Conservation (phyloP, 176 grass and related monocot species). For the Coix lacrymajobi region DNA sequence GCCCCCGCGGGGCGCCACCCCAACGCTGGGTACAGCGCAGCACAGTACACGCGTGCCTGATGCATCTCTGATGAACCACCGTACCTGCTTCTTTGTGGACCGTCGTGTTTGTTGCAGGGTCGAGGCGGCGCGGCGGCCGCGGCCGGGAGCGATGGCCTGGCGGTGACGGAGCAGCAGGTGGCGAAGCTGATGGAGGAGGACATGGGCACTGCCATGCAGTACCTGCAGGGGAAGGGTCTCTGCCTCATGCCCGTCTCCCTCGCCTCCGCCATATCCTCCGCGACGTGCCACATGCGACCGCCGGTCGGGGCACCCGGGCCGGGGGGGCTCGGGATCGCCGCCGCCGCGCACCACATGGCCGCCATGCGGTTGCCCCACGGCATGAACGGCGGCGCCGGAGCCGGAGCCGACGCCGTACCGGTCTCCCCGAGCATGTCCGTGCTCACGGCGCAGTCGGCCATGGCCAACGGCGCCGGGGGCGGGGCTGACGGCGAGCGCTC, state of each 20-base stretch:
- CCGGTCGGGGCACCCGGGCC: not conserved
- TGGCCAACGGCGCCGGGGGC: constrained; percentile 32
- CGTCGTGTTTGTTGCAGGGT: constrained; percentile 24
- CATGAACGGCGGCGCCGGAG: constrained; percentile 10
- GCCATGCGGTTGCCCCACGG: constrained; percentile 9
- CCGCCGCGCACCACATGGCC: constrained; percentile 13
- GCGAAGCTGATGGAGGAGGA: constrained; percentile 98
- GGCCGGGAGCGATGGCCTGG: constrained; percentile 51
- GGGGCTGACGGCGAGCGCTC: constrained; percentile 16
- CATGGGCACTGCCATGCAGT: constrained; percentile 98
- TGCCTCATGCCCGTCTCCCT: constrained; percentile 99
- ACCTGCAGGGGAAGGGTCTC: constrained; percentile 95
- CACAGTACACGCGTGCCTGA: not conserved
- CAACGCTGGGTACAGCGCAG: not conserved
- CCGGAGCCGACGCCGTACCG: constrained; percentile 1
- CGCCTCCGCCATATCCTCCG: constrained; percentile 86
- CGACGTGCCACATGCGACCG: constrained; percentile 49
- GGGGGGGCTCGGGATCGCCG: not conserved
- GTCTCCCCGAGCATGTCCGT: constrained; percentile 50
- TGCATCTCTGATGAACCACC: not conserved
- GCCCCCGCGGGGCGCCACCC: not conserved
- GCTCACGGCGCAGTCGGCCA: constrained; percentile 44
- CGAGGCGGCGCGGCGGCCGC: constrained; percentile 17
- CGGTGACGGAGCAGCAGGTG: constrained; percentile 94
- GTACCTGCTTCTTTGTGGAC: not conserved